Percentiles rank a stretch among this genome's conserved stretches.
Conservation (phyloP, 2,329 filamentous ascomycete species). For the Aspergillus ochraceus region DNA sequence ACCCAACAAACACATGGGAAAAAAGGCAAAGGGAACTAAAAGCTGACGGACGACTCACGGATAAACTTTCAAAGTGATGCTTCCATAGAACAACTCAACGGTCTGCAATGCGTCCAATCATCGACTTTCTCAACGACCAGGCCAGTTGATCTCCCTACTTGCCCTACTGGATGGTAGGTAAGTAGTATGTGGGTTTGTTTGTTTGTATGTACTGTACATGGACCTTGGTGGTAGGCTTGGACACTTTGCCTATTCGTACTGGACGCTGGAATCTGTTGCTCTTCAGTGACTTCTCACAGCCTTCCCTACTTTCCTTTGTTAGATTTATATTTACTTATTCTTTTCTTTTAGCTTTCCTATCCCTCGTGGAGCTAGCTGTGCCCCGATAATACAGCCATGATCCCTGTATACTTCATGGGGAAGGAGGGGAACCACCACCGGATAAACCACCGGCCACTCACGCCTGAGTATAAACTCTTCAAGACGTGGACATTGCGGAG, state of each 20-base stretch:
- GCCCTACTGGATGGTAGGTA: no score
- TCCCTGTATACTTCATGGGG: neutral
- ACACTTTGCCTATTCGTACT: neutral
- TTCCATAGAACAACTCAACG: slow-evolving; percentile 15
- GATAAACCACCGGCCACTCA: neutral
- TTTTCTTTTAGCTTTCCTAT: no score
- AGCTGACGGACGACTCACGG: neutral
- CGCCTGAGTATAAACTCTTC: neutral
- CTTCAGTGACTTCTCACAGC: no score
- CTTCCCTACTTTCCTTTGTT: no score
- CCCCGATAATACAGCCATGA: neutral
- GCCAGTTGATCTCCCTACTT: no score
- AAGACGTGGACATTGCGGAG: neutral
- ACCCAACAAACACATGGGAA: neutral
- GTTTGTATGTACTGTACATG: no score
- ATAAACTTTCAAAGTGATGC: slow-evolving; percentile 25
- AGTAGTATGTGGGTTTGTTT: no score
- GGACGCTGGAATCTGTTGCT: neutral
- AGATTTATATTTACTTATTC: no score
- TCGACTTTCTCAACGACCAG: neutral
- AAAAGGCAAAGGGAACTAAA: neutral
- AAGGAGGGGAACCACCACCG: neutral
- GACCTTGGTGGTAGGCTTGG: neutral
- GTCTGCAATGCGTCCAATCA: slow-evolving; percentile 21
- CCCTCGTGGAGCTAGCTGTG: no score